These are phyloP conservation scores for Metschnikowia reukaufii DNA, from an alignment of 805 yeast species.

Conservation along the genomic window DNA sequence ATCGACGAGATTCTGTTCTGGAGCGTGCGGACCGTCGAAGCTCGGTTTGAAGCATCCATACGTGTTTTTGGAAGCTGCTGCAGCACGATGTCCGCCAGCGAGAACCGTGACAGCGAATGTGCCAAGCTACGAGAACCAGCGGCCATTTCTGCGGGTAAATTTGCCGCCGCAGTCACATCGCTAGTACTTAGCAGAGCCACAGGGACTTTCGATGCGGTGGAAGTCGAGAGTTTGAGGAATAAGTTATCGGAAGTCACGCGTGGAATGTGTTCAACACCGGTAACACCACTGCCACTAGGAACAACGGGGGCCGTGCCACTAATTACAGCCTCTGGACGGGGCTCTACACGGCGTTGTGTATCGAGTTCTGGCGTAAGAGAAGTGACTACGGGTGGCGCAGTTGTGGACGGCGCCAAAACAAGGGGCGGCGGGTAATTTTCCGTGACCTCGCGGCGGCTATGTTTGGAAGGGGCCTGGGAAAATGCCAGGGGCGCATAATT, in stretches of 20 bases:
- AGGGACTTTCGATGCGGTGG: conserved; percentile 21
- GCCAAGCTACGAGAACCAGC: too few relatives aligned
- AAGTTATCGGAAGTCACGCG: conserved; percentile 39
- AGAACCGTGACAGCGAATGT: neutral
- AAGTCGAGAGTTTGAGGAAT: conserved; percentile 31
- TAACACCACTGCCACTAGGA: neutral
- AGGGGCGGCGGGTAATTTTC: neutral
- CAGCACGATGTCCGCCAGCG: conserved; percentile 2
- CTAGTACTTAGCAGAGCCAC: conserved; percentile 25
- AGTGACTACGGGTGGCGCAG: conserved; percentile 5
- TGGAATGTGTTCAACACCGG: conserved; percentile 14
- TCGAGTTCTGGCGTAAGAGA: neutral
- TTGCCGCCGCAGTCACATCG: conserved; percentile 31
- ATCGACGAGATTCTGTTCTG: conserved; percentile 38
- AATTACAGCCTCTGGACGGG: too few relatives aligned
- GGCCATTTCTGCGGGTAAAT: too few relatives aligned
- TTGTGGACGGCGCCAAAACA: neutral
- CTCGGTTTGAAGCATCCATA: conserved; percentile 2
- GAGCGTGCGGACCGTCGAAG: conserved; percentile 20
- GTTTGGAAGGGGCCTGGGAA: neutral
- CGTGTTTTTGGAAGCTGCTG: conserved; percentile 2
- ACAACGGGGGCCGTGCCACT: too few relatives aligned
- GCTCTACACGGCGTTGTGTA: neutral
- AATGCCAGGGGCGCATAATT: neutral
- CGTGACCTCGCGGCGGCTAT: neutral